Evolutionary conservation across 176 grass and related monocot species (phyloP), one percentile per base, ranked within the genome.

Genomic region (Melocanna baccifera): DNA sequence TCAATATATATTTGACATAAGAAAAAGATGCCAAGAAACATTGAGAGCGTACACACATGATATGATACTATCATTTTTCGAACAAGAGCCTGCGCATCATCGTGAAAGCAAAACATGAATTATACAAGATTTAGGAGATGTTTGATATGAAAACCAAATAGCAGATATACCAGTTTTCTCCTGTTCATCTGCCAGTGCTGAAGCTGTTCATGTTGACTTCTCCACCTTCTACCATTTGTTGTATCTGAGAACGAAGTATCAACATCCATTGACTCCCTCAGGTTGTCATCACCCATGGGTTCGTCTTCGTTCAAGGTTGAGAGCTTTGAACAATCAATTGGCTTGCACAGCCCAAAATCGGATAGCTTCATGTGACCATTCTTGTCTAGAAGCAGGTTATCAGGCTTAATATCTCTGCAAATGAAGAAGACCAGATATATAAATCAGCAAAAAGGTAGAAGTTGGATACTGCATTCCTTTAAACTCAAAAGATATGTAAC

Each of bases 131-230:
- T 45, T 30, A 58, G 45, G 58, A 45, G 41, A 67, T 20, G 28
- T 12, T 46, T 13, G 83, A 62, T 30, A 30, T 75, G 67, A 55
- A 73, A 23, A 46, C 12, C 74, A 9, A 46, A 64, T 39, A 88
- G 50, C 15, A 67, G 67, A 78, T 22, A 73, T 93, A 99, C 97
- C 91, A 99, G 81, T 69, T 92, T 99, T 88, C 97, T 82, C 63
- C 97, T 91, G 69, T 99, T 99, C 86, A 88, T 91, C 84, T 99
- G 91, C 97, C 97, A 99, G 78, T 99, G 97, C 75, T 96, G 97
- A 78, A 99, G 86, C 51, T 96, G 97, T 80, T 99, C 93, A 28
- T 94, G 86, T 45, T 92, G 84, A 84, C 91, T 99, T 89, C 73
- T 96, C 96, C 96, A 99, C 86, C 90, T 90, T 68, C 87, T 88